Conservation (phyloP, 768 basidiomycete genomes). For the Mycena sanguinolenta region DNA sequence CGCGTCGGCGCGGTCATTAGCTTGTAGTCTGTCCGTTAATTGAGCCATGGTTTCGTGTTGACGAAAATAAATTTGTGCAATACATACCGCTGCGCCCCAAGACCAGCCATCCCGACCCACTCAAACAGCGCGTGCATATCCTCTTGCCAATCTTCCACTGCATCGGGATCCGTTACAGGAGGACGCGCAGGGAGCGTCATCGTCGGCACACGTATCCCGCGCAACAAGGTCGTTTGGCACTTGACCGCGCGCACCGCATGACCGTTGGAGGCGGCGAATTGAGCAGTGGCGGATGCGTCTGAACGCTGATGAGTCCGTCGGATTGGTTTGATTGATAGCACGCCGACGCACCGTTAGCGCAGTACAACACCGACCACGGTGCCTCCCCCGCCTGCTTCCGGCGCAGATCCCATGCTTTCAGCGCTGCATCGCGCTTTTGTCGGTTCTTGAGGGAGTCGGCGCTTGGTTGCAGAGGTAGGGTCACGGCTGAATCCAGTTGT, state of each 20-base stretch:
- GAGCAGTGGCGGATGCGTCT: constrained; percentile 22
- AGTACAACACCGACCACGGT: constrained; percentile 64
- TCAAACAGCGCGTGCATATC: constrained; percentile 67
- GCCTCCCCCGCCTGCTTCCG: constrained; percentile 48
- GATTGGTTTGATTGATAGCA: not conserved
- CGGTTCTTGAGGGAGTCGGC: constrained; percentile 52
- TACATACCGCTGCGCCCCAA: constrained; percentile 75
- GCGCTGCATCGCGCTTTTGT: constrained; percentile 53
- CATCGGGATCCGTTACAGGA: constrained; percentile 42
- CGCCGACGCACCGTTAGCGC: constrained; percentile 42
- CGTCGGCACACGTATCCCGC: constrained; percentile 19
- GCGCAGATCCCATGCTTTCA: constrained; percentile 65
- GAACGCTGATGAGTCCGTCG: not conserved
- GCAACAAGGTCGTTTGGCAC: constrained; percentile 32
- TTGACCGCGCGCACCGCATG: constrained; percentile 40
- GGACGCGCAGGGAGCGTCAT: constrained; percentile 13
- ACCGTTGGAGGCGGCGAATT: constrained; percentile 1
- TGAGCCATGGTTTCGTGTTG: not conserved
- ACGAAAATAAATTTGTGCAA: not conserved
- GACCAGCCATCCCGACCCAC: constrained; percentile 79
- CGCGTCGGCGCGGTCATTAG: constrained; percentile 76
- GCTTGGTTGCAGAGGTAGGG: constrained; percentile 57
- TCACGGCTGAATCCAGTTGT: constrained; percentile 56
- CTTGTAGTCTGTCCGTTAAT: constrained; percentile 59
- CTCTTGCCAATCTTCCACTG: constrained; percentile 64